Conservation (phyloP, 140 eudicot species). For the Oenanthe javanica region DNA sequence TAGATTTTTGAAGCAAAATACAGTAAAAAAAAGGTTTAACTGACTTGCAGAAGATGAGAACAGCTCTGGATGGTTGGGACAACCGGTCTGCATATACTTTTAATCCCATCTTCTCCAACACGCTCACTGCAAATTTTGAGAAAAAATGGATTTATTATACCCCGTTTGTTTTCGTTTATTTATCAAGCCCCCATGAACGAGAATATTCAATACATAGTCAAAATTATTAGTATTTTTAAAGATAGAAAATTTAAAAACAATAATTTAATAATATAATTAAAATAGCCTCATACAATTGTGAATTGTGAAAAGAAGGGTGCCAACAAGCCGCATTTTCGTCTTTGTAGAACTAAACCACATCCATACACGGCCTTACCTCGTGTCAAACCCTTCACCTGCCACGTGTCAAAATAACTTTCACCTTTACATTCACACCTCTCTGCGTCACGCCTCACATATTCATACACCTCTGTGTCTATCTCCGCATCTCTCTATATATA, state of each 20-base stretch:
- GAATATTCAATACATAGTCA: too few relatives aligned
- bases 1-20: background rate
- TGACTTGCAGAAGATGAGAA: conserved; percentile 78
- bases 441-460: conserved; percentile 2
- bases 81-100: conserved; percentile 61
- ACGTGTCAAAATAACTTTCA: background rate
- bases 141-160: background rate
- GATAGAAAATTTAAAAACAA: too few relatives aligned
- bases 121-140: background rate
- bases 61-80: conserved; percentile 77
- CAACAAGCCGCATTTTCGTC: background rate
- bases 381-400: background rate
- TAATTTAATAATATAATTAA: too few relatives aligned
- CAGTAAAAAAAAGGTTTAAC: background rate
- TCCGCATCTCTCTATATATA: background rate
- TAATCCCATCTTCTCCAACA: conserved; percentile 33
- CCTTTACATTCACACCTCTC: background rate
- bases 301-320: background rate
- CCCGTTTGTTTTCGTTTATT: background rate
- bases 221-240: too few relatives aligned
- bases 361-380: background rate
- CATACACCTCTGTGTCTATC: background rate
- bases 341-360: background rate
- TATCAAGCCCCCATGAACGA: too few relatives aligned
- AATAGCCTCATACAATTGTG: too few relatives aligned